A percentile compares a stretch with the other conserved stretches of the same genome.
Conservation (phyloP, 192 early-diverging fungal species). For the Coemansia sp. region DNA sequence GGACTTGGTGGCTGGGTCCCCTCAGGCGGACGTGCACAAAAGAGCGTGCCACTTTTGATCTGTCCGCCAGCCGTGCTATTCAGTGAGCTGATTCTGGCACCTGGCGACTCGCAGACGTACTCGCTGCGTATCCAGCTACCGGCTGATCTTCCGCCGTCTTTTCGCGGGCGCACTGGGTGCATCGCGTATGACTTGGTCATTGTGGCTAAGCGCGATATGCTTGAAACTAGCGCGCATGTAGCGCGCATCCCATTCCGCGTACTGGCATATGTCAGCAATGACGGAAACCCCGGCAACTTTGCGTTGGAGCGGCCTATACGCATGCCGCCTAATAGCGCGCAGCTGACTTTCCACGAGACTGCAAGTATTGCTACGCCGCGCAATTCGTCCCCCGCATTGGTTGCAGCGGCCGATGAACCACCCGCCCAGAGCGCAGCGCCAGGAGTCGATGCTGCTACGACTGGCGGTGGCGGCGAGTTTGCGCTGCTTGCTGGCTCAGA, state of each 20-base stretch:
- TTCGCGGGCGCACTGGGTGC: constrained; percentile 34
- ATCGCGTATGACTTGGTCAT: constrained; percentile 44
- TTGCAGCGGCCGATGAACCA: neutral
- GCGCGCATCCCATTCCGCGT: constrained; percentile 47
- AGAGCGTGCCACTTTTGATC: constrained; percentile 25
- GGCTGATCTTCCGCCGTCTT: constrained; percentile 34
- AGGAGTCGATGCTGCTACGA: no score
- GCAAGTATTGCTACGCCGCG: constrained; percentile 23
- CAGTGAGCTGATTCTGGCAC: constrained; percentile 42
- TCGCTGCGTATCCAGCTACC: constrained; percentile 39
- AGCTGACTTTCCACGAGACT: constrained; percentile 26
- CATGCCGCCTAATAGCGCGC: constrained; percentile 26
- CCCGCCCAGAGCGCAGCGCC: neutral
- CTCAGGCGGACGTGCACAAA: constrained; percentile 15
- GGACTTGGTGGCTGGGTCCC: constrained; percentile 36
- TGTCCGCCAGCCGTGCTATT: constrained; percentile 39
- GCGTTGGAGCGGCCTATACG: constrained; percentile 23
- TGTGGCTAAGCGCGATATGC: constrained; percentile 46
- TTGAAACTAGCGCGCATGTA: constrained; percentile 24
- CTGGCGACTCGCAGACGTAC: constrained; percentile 48
- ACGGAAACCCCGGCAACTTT: constrained; percentile 4
- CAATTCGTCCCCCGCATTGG: constrained; percentile 25
- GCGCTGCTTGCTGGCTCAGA: constrained; percentile 16
- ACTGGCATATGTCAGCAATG: constrained; percentile 10
- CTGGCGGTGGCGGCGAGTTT: no score